Conservation (phyloP, 2,329 filamentous ascomycete genomes). For the Beauveria asiatica region DNA sequence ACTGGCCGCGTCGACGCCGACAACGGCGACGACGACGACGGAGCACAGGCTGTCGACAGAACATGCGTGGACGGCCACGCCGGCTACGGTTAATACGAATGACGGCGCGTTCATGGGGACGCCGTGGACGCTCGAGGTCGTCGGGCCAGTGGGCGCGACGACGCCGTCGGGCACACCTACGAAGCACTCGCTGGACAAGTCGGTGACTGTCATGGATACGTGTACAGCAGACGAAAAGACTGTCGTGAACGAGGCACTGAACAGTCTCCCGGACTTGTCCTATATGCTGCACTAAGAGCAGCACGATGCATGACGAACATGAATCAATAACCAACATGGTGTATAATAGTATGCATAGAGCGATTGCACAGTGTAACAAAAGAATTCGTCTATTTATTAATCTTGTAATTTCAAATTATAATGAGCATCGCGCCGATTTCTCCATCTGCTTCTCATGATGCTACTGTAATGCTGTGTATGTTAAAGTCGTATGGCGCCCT, state of each 20-base stretch:
- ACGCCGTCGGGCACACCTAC: neutral
- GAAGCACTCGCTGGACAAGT: neutral
- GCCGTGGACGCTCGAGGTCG: neutral
- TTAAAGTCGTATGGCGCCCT: slow-evolving; percentile 7
- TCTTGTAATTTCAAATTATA: neutral
- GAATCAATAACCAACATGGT: neutral
- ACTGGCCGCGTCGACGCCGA: neutral
- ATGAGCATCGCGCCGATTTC: neutral
- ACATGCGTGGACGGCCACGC: neutral
- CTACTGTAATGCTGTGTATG: neutral
- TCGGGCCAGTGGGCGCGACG: neutral
- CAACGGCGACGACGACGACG: neutral
- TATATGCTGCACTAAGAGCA: slow-evolving; percentile 11
- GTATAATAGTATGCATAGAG: slow-evolving; percentile 4
- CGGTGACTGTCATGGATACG: neutral
- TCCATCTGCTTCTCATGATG: neutral
- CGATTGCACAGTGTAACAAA: neutral
- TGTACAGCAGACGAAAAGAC: neutral
- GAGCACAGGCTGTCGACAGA: neutral
- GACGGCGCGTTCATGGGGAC: neutral
- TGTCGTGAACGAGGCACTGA: neutral
- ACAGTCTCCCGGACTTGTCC: slow-evolving; percentile 8
- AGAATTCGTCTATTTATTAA: neutral
- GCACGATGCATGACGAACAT: neutral
- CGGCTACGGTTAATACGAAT: neutral